A percentile compares a stretch with the other conserved stretches of the same genome.
These are phyloP conservation scores for Hypoxylon rickii DNA, from an alignment of 495 filamentous ascomycete genomes.

Conservation along the genomic window DNA sequence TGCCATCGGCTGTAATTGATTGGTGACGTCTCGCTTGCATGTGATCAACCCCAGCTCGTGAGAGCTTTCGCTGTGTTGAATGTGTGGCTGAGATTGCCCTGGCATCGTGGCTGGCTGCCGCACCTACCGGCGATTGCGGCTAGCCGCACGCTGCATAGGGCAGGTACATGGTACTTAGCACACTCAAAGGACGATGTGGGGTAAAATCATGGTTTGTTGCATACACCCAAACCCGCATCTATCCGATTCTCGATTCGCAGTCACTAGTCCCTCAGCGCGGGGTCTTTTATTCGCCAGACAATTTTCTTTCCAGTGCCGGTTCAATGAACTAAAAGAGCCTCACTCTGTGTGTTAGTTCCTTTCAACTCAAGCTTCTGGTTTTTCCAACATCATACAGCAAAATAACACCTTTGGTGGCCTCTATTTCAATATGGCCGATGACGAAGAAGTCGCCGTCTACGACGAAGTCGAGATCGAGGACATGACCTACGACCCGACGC, in stretches of 20 bases:
- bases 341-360: neutral
- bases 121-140: too few relatives aligned
- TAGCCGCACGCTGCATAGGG: too few relatives aligned
- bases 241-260: constrained; percentile 23
- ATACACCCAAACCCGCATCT: constrained; percentile 18
- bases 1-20: constrained; percentile 13
- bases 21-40: constrained; percentile 41
- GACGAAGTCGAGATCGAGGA: constrained; percentile 99
- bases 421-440: constrained; percentile 67
- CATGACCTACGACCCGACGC: constrained; percentile 85
- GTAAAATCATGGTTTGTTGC: constrained; percentile 10
- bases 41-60: constrained; percentile 29
- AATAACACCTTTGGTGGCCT: too few relatives aligned
- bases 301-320: constrained; percentile 16
- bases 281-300: constrained; percentile 17
- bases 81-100: neutral
- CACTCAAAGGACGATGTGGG: too few relatives aligned
- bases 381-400: too few relatives aligned
- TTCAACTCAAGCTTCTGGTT: neutral
- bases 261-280: constrained; percentile 27
- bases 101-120: neutral
- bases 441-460: constrained; percentile 75
- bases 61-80: too few relatives aligned
- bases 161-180: too few relatives aligned
- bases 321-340: neutral